Evolutionary conservation across 1,284 basidiomycete species (phyloP), one percentile per base, ranked within the genome.

Genomic region (Athelia psychrophila): DNA sequence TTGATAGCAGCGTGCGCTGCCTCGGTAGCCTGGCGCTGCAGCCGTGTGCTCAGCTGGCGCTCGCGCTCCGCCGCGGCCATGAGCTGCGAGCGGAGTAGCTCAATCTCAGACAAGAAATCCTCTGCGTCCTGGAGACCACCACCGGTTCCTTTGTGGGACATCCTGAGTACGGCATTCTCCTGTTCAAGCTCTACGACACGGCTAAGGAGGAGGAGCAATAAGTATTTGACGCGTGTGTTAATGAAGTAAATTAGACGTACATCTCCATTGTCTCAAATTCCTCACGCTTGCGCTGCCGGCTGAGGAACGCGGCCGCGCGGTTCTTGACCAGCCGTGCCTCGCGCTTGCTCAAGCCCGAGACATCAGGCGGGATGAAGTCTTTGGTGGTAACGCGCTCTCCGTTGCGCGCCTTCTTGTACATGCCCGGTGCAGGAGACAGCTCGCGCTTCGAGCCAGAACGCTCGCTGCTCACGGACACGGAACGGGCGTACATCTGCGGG

Each of bases 291-390:
- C 92, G 80, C 70, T 95, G 92, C 64, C 92, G 79, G 67, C 85
- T 89, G 61, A 95, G 83, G 75, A 95, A 95, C 51, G 92, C 92
- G 9, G 92, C 92, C 13, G 92, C 92, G 51, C 92, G 82, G 73
- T 95, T 95, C 78, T 95, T 95, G 54, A 95, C 90, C 15, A 95
- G 80, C 51, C 92, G 83, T 49, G 93, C 92, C 71, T 95, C 92
- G 53, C 91, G 86, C 71, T 95, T 95, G 75, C 80, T 86, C 54
- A 95, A 80, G 47, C 92, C 93, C 47, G 86, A 83, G 54, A 93
- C 91, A 68, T 95, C 93, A 38, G 92, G 92, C 20, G 90, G 90
- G 8, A 95, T 69, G 64, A 94, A 95, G 67, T 92, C 90, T 68
- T 87, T 91, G 62, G 81, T 86, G 54, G 78, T 84, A 59, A 90